Percentiles rank a stretch among this genome's conserved stretches.
These are phyloP conservation scores for Warburgia ugandensis DNA, from an alignment of 164 flowering plant species.

Conservation along the genomic window DNA sequence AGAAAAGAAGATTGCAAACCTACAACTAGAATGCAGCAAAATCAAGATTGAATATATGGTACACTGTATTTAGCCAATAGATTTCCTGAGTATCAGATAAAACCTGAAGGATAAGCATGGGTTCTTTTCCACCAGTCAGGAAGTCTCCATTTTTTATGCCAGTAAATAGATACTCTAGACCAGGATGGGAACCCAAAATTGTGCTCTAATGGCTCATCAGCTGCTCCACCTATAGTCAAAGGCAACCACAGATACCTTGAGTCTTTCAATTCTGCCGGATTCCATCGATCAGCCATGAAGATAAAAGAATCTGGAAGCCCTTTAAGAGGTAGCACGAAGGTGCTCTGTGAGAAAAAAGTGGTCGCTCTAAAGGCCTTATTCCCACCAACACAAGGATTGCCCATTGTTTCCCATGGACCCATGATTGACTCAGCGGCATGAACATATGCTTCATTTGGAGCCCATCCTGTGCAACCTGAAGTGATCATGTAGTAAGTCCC, in stretches of 20 bases:
- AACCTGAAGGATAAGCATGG: neutral
- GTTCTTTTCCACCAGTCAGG: constrained; percentile 39
- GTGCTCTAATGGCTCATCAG: constrained; percentile 74
- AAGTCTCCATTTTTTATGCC: constrained; percentile 91
- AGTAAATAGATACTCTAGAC: constrained; percentile 90
- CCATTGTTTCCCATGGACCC: constrained; percentile 96
- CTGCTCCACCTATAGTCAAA: constrained; percentile 63
- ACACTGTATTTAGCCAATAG: neutral
- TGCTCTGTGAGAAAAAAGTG: constrained; percentile 86
- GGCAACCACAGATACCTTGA: constrained; percentile 98
- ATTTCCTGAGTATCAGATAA: neutral
- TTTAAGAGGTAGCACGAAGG: constrained; percentile 66
- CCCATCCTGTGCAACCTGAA: constrained; percentile 97
- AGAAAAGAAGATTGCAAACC: neutral
- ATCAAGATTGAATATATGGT: no score
- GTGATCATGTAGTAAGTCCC: constrained; percentile 97
- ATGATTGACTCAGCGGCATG: constrained; percentile 90
- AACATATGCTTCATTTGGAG: constrained; percentile 85
- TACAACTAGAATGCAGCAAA: neutral
- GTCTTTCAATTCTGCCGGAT: constrained; percentile 72
- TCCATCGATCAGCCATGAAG: constrained; percentile 97
- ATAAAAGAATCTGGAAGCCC: constrained; percentile 53
- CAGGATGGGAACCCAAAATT: constrained; percentile 89
- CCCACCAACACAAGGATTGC: constrained; percentile 91
- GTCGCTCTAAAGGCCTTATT: constrained; percentile 54